Base-by-base conservation (phyloP, 805 yeast species). In the Starmerella stellata region DNA sequence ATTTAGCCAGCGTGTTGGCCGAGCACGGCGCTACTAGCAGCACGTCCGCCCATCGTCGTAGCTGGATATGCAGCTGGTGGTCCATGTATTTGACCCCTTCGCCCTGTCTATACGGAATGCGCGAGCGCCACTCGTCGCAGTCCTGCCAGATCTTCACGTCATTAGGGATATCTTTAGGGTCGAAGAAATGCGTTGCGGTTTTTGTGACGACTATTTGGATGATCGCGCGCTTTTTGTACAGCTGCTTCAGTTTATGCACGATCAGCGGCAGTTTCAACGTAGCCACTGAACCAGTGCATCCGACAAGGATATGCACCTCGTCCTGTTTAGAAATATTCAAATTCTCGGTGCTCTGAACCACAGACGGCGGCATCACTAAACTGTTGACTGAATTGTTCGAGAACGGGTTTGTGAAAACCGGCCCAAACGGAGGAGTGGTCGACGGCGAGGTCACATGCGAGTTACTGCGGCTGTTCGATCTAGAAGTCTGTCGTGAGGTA, bases 231-330 rank as follows among this genome's bases (percentile, higher is more conserved):
- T 72, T 71, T 5, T 62, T 72, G 58, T 79, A 87, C 5, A 77
- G 66, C 56, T 81, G 80, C 54, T 75, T 77, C 36, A 90, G 65
- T 55, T 82, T 81, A 53, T 78, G 93, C 46, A 90, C 81, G 30
- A 90, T 82, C 47, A 78, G 58, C 0, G 95, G 94, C 18, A 90
- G 75, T 57, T 90, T 90, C 45, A 90, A 82, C 2, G 96, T 81
- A 4, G 98, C 98, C 3, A 90, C 95, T 2, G 93, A 79, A 1
- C 98, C 98, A 1, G 96, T 81, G 16, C 92, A 93, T 16, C 92
- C 98, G 32, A 90, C 64, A 41, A 90, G 63, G 33, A 90, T 75
- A 57, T 90, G 98, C 40, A 81, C 66, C 53, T 83, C 85, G 33
- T 75, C 78, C 54, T 81, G 28, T 37, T 44, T 46, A 30, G 34